These are phyloP conservation scores for Arctium lappa DNA, from an alignment of 129 eudicot genomes.

Conservation along the genomic window DNA sequence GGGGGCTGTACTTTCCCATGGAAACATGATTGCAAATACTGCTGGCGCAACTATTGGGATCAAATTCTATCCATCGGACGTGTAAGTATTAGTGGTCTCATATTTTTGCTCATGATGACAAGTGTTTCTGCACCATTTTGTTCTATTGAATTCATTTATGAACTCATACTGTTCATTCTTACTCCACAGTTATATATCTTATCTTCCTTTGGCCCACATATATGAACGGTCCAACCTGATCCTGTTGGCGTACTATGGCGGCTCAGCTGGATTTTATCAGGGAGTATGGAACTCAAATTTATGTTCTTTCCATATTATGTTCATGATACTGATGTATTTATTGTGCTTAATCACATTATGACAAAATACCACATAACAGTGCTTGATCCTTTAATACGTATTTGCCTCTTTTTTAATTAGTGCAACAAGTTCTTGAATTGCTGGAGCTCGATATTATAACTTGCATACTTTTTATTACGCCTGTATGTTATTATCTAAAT, in stretches of 20 bases:
- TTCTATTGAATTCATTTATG: slow-evolving; percentile 6
- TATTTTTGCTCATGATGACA: background rate
- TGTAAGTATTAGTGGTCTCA: slow-evolving; percentile 45
- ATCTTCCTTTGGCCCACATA: slow-evolving; percentile 89
- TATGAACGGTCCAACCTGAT: slow-evolving; percentile 65
- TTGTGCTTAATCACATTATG: background rate
- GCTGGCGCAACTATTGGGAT: slow-evolving; percentile 52
- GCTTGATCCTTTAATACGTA: background rate
- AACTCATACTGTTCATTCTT: background rate
- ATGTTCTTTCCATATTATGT: slow-evolving; percentile 12
- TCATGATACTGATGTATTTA: background rate
- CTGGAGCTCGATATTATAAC: background rate
- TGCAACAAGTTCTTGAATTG: background rate
- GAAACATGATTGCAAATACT: slow-evolving; percentile 62
- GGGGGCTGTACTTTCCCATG: slow-evolving; percentile 83
- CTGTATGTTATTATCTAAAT: background rate
- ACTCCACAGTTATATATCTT: slow-evolving; percentile 62
- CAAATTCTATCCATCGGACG: slow-evolving; percentile 57
- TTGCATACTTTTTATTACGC: background rate
- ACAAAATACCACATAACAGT: background rate
- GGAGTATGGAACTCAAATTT: slow-evolving; percentile 55
- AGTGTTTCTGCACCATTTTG: background rate
- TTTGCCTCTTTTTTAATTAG: background rate
- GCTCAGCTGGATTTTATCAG: slow-evolving; percentile 81
- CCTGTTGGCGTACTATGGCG: slow-evolving; percentile 48